phyloP scores from a whole-genome alignment of 2,329 filamentous ascomycete genomes.

The Colletotrichum sp. region DNA sequence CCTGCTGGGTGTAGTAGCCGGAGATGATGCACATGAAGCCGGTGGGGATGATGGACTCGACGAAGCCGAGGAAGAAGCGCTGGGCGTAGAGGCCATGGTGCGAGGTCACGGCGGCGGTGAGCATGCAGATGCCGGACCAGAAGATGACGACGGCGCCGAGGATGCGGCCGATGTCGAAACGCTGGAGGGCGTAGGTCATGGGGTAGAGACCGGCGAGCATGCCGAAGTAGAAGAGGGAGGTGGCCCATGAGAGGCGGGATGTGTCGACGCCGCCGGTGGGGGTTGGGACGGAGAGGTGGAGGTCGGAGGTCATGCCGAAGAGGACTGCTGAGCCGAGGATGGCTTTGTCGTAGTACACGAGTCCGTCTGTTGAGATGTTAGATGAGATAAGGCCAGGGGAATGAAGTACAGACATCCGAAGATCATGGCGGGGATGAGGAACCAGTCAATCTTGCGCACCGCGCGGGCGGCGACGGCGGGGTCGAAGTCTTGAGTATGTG shows the following conservation, averaged over 20 bases:
- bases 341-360: conserved; percentile 60
- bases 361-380: conserved; percentile 33
- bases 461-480: conserved; percentile 59
- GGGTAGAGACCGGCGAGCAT: conserved; percentile 78
- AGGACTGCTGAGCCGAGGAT: conserved; percentile 76
- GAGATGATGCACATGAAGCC: conserved; percentile 69
- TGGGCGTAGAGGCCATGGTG: conserved; percentile 70
- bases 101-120: conserved; percentile 69
- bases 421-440: conserved; percentile 72
- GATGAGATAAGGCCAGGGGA: neutral
- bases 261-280: conserved; percentile 62
- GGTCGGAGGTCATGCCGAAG: conserved; percentile 77
- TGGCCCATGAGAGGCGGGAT: conserved; percentile 75
- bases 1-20: conserved; percentile 68
- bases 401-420: conserved; percentile 43
- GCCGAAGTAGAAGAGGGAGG: conserved; percentile 81
- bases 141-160: conserved; percentile 67
- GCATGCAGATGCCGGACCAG: conserved; percentile 72
- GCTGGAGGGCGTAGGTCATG: conserved; percentile 73
- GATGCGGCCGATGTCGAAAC: conserved; percentile 68
- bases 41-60: conserved; percentile 70
- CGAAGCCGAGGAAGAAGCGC: conserved; percentile 68
- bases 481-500: conserved; percentile 59
- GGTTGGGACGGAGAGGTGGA: conserved; percentile 60
- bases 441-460: conserved; percentile 69